phyloP scores from a whole-genome alignment of 148 eudicot genomes.

The Talinum fruticosum region DNA sequence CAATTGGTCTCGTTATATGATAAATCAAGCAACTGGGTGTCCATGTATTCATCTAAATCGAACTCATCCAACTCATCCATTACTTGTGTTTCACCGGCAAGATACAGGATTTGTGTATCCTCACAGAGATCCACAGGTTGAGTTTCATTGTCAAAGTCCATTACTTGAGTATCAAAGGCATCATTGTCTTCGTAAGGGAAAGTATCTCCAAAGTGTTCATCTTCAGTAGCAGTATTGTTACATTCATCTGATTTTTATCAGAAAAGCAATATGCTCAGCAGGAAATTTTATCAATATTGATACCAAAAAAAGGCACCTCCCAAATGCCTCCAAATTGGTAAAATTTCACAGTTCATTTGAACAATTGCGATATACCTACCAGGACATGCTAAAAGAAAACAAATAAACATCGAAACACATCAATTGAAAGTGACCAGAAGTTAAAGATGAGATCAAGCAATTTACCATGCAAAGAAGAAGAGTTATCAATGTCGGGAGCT shows the following conservation, averaged over 20 bases:
- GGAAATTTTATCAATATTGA: not conserved
- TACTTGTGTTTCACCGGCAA: conserved; percentile 32
- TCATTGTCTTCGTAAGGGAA: not conserved
- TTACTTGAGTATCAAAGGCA: conserved; percentile 6
- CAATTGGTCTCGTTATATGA: conserved; percentile 16
- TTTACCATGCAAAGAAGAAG: not conserved
- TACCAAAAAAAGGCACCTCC: not conserved
- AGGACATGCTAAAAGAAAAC: not conserved
- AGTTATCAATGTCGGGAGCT: not conserved
- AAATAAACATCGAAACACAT: not conserved
- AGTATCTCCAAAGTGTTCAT: not conserved
- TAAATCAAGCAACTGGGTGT: conserved; percentile 16
- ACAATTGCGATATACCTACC: not conserved
- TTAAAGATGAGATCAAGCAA: not conserved
- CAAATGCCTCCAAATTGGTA: not conserved
- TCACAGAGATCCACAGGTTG: conserved; percentile 17
- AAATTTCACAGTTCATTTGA: not conserved
- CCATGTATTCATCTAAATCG: conserved; percentile 9
- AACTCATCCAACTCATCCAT: conserved; percentile 29
- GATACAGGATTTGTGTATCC: conserved; percentile 26
- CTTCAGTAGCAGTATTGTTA: not conserved
- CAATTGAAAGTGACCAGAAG: not conserved
- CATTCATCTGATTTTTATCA: not conserved
- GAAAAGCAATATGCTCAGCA: not conserved
- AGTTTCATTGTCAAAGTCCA: conserved; percentile 16